These are phyloP conservation scores for Pulveroboletus sp. DNA, from an alignment of 768 basidiomycete genomes.

Conservation along the genomic window DNA sequence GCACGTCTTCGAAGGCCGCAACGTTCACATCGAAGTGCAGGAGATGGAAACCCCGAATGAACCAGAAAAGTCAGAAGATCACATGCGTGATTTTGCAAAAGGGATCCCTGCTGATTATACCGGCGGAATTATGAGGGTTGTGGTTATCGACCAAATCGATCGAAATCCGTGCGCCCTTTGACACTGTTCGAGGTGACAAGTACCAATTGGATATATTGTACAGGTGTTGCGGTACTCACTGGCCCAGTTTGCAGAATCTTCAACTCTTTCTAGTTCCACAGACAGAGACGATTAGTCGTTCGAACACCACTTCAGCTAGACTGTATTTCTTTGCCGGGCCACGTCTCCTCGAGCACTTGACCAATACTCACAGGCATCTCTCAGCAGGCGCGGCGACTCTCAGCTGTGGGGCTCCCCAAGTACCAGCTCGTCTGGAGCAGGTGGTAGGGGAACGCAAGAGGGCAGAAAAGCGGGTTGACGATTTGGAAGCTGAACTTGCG, in stretches of 20 bases:
- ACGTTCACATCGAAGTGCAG: conserved; percentile 71
- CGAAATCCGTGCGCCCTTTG: conserved; percentile 61
- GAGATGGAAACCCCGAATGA: conserved; percentile 49
- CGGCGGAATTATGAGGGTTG: conserved; percentile 73
- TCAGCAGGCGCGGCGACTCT: conserved; percentile 56
- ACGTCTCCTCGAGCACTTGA: conserved; percentile 63
- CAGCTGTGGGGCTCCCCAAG: conserved; percentile 63
- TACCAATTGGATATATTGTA: not conserved
- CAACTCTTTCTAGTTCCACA: conserved; percentile 71
- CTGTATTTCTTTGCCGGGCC: conserved; percentile 84
- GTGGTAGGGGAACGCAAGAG: conserved; percentile 66
- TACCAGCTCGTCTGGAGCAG: conserved; percentile 66
- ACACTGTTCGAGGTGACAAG: conserved; percentile 5
- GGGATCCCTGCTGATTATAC: conserved; percentile 69
- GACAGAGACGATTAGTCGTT: conserved; percentile 62
- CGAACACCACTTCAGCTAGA: conserved; percentile 61
- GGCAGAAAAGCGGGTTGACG: conserved; percentile 64
- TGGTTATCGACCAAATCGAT: conserved; percentile 81
- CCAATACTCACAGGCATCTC: conserved; percentile 54
- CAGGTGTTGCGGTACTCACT: conserved; percentile 84
- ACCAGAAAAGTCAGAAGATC: conserved; percentile 36
- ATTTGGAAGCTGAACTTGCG: conserved; percentile 67
- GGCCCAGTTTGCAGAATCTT: conserved; percentile 71
- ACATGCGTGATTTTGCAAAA: conserved; percentile 53
- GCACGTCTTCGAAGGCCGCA: conserved; percentile 67